These are phyloP conservation scores for Fusarium tjaetaba DNA, from an alignment of 2,329 filamentous ascomycete species.

Conservation along the genomic window DNA sequence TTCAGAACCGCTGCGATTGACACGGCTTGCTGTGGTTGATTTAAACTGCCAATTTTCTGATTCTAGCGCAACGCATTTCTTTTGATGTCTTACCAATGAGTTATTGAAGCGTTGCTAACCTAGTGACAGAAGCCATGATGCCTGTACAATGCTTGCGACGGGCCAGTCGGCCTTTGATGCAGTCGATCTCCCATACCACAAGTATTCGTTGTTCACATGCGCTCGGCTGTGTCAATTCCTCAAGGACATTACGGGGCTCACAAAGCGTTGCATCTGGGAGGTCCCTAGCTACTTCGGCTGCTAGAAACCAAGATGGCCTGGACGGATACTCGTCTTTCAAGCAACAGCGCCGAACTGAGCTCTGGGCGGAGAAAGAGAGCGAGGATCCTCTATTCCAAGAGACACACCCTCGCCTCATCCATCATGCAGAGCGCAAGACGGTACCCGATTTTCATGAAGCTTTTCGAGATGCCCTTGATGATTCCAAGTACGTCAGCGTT, in stretches of 20 bases:
- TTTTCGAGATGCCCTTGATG: slow-evolving; percentile 42
- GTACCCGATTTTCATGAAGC: slow-evolving; percentile 50
- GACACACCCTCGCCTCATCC: slow-evolving; percentile 49
- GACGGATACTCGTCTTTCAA: slow-evolving; percentile 50
- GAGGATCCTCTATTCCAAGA: slow-evolving; percentile 50
- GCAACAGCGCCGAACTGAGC: slow-evolving; percentile 47
- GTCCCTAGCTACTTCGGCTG: slow-evolving; percentile 35
- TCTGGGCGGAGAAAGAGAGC: slow-evolving; percentile 47
- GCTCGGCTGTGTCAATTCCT: slow-evolving; percentile 12
- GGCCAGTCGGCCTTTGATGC: slow-evolving; percentile 46
- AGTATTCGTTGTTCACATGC: slow-evolving; percentile 22
- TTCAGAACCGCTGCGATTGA: slow-evolving; percentile 64
- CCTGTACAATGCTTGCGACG: slow-evolving; percentile 50
- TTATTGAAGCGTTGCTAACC: slow-evolving; percentile 30
- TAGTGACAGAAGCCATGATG: slow-evolving; percentile 50
- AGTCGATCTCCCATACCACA: slow-evolving; percentile 16
- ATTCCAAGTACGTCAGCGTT: slow-evolving; percentile 44
- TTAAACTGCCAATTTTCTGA: slow-evolving; percentile 55
- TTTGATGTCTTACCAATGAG: slow-evolving; percentile 18
- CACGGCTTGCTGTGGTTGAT: slow-evolving; percentile 57
- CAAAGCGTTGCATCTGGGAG: slow-evolving; percentile 21
- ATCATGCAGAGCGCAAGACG: slow-evolving; percentile 42
- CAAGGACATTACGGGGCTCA: slow-evolving; percentile 15
- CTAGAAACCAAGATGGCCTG: slow-evolving; percentile 29
- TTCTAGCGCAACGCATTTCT: slow-evolving; percentile 19